A percentile compares a stretch with the other conserved stretches of the same genome.
These are phyloP conservation scores for Ophiognomonia clavigignenti-juglandacearum DNA, from an alignment of 2,329 filamentous ascomycete genomes.

Conservation along the genomic window DNA sequence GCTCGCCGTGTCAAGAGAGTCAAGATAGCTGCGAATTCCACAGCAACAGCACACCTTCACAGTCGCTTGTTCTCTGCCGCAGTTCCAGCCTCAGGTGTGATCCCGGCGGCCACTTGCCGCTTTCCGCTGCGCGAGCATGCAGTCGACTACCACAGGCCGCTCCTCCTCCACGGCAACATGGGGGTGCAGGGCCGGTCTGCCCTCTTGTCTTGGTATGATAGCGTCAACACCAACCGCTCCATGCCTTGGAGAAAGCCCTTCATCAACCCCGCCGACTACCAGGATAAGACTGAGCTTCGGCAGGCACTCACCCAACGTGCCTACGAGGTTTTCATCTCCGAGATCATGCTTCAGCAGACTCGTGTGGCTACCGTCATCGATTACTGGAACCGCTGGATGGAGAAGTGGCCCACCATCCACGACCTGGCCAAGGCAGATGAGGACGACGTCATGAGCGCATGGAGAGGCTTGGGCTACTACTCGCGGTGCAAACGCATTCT, in stretches of 20 bases:
- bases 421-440: conserved; percentile 47
- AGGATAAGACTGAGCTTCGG: conserved; percentile 30
- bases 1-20: not conserved
- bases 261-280: conserved; percentile 36
- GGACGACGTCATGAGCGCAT: conserved; percentile 54
- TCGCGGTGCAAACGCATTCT: conserved; percentile 57
- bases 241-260: conserved; percentile 59
- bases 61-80: conserved; percentile 20
- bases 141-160: conserved; percentile 44
- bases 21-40: not conserved
- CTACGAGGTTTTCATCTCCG: conserved; percentile 63
- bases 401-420: conserved; percentile 53
- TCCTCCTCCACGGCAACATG: conserved; percentile 36
- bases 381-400: conserved; percentile 61
- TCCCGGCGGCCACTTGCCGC: not conserved
- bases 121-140: conserved; percentile 30
- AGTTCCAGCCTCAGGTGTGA: not conserved
- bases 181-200: conserved; percentile 26
- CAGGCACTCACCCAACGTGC: conserved; percentile 47
- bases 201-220: conserved; percentile 49
- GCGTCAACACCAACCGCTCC: conserved; percentile 37
- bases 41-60: conserved; percentile 12
- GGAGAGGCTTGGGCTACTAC: conserved; percentile 61
- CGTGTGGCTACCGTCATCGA: conserved; percentile 57
- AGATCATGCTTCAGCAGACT: conserved; percentile 65